phyloP scores from a whole-genome alignment of 345 rosid genomes.

The Microcos paniculata region DNA sequence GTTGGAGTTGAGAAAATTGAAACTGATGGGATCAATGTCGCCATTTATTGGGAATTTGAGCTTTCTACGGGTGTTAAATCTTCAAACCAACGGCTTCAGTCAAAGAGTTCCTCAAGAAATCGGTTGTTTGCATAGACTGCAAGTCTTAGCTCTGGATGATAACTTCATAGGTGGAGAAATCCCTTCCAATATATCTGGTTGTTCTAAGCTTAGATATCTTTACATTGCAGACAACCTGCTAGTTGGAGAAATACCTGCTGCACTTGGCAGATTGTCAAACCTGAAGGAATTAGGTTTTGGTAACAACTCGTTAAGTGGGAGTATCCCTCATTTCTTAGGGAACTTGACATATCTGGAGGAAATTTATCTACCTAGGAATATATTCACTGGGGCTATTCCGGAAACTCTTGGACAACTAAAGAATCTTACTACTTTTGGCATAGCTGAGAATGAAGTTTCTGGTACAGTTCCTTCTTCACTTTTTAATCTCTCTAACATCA shows the following conservation, averaged over 20 bases:
- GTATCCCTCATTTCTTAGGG: neutral
- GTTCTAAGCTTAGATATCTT: neutral
- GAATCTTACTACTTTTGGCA: neutral
- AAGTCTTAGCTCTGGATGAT: neutral
- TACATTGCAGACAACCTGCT: neutral
- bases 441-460: slow-evolving; percentile 9
- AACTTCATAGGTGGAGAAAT: neutral
- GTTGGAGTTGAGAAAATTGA: no score
- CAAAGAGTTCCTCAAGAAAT: no score
- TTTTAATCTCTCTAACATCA: slow-evolving; percentile 23
- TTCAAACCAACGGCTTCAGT: no score
- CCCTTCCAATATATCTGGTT: neutral
- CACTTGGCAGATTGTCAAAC: neutral
- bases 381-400: slow-evolving; percentile 24
- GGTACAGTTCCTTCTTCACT: slow-evolving; percentile 25
- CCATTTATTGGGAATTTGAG: no score
- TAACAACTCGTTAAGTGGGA: neutral
- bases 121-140: neutral
- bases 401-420: slow-evolving; percentile 11
- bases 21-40: no score
- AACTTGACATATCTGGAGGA: neutral
- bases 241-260: neutral
- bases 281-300: neutral
- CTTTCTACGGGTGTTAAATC: no score
- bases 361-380: neutral